Conservation (phyloP, 768 basidiomycete genomes). For the Suillus plorans region DNA sequence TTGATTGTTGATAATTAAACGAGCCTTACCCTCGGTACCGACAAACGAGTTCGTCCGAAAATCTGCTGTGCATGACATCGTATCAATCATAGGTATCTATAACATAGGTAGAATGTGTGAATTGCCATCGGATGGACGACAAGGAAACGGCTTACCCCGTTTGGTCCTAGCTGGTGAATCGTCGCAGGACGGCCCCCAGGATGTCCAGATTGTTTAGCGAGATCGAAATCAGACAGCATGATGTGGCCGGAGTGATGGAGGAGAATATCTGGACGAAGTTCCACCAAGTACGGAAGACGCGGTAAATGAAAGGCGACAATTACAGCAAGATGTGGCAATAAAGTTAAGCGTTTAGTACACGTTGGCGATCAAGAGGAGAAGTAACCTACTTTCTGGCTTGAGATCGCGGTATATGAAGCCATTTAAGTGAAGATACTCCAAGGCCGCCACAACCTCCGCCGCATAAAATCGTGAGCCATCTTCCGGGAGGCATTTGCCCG, state of each 20-base stretch:
- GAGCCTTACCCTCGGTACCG: constrained; percentile 86
- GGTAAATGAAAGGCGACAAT: constrained; percentile 1
- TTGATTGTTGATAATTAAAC: constrained; percentile 1
- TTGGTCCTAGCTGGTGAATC: constrained; percentile 81
- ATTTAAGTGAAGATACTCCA: constrained; percentile 99
- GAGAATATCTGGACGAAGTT: constrained; percentile 73
- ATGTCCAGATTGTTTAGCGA: constrained; percentile 92
- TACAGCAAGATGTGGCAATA: constrained; percentile 10
- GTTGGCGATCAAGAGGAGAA: constrained; percentile 6
- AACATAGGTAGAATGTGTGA: constrained; percentile 16
- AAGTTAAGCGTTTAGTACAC: constrained; percentile 7
- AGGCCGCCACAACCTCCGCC: constrained; percentile 94
- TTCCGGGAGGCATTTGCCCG: constrained; percentile 95
- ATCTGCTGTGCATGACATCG: constrained; percentile 94
- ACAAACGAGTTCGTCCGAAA: constrained; percentile 99
- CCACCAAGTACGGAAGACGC: constrained; percentile 7
- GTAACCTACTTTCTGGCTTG: constrained; percentile 93
- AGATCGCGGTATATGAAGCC: constrained; percentile 99
- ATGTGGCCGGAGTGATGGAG: constrained; percentile 98
- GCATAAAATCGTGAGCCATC: constrained; percentile 97
- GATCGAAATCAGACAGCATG: constrained; percentile 99
- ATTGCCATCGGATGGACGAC: constrained; percentile 1
- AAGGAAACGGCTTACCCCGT: constrained; percentile 63
- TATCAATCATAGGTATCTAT: constrained; percentile 92
- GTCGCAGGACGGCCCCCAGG: constrained; percentile 83